Evolutionary conservation across 768 basidiomycete species (phyloP).

Genomic region (Trametes meyenii): DNA sequence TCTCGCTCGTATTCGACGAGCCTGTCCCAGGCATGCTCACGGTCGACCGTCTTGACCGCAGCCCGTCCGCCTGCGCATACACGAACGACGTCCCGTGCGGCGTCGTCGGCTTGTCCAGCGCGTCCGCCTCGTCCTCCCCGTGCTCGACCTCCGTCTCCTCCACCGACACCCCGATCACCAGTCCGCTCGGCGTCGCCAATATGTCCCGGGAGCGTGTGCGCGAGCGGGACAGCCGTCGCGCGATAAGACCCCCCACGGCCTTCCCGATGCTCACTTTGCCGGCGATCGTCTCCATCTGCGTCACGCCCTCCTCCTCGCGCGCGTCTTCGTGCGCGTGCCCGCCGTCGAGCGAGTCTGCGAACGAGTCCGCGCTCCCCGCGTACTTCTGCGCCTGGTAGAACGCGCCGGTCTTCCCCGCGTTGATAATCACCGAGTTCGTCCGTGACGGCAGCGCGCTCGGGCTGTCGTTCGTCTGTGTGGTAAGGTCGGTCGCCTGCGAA

Average conservation of each 20-base stretch:
- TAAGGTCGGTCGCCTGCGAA: constrained; percentile 13
- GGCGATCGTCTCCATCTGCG: constrained; percentile 30
- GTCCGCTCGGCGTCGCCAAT: constrained; percentile 14
- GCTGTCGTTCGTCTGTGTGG: constrained; percentile 10
- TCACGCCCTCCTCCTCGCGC: constrained; percentile 29
- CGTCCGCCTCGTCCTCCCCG: constrained; percentile 11
- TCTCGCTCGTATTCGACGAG: constrained; percentile 1
- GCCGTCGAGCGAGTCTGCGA: constrained; percentile 22
- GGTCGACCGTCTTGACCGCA: constrained; percentile 24
- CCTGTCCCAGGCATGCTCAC: constrained; percentile 18
- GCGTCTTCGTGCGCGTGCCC: not conserved
- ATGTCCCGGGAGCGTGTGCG: constrained; percentile 27
- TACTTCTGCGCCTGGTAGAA: constrained; percentile 34
- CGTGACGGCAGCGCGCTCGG: constrained; percentile 27
- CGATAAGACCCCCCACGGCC: constrained; percentile 29
- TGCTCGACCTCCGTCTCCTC: constrained; percentile 30
- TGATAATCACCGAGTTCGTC: constrained; percentile 29
- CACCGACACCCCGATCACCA: constrained; percentile 33
- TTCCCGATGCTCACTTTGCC: constrained; percentile 29
- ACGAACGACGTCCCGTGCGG: constrained; percentile 18
- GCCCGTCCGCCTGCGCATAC: constrained; percentile 11
- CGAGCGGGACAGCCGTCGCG: constrained; percentile 32
- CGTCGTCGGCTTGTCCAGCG: constrained; percentile 1
- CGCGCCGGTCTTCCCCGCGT: constrained; percentile 20
- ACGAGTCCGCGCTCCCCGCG: constrained; percentile 34